These are phyloP conservation scores for Globisporangium spiculum DNA, from an alignment of 352 stramenopile genomes.

Conservation along the genomic window DNA sequence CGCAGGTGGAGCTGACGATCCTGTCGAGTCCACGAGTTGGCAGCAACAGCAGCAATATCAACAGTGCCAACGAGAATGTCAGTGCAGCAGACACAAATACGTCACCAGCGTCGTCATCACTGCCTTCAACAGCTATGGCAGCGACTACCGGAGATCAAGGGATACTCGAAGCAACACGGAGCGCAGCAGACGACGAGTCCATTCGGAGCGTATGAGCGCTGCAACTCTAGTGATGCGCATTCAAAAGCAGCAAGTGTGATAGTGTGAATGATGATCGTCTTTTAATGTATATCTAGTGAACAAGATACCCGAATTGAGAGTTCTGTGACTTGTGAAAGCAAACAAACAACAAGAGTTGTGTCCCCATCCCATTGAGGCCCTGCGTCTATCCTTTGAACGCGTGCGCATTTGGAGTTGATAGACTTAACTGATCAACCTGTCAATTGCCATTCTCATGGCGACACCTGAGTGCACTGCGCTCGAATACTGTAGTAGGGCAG, in stretches of 20 bases:
- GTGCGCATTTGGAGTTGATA: neutral
- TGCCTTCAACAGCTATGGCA: neutral
- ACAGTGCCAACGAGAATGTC: neutral
- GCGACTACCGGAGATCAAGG: neutral
- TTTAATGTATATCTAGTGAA: neutral
- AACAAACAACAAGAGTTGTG: neutral
- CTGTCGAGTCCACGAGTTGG: slow-evolving; percentile 12
- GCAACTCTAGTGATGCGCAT: neutral
- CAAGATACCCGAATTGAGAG: neutral
- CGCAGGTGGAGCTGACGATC: slow-evolving; percentile 15
- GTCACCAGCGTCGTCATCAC: too few relatives aligned
- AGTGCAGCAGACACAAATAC: neutral
- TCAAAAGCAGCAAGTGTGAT: neutral
- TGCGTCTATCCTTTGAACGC: neutral
- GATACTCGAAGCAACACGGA: neutral
- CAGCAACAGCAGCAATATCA: neutral
- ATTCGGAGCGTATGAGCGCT: slow-evolving; percentile 2
- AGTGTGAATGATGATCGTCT: neutral
- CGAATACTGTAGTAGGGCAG: too few relatives aligned
- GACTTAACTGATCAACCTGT: neutral
- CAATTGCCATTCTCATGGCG: too few relatives aligned
- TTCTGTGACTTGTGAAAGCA: neutral
- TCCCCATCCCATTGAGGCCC: neutral
- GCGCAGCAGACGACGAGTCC: neutral
- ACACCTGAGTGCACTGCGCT: too few relatives aligned